Conservation (phyloP, 2,329 filamentous ascomycete species). For the Penicillium sumatraense region DNA sequence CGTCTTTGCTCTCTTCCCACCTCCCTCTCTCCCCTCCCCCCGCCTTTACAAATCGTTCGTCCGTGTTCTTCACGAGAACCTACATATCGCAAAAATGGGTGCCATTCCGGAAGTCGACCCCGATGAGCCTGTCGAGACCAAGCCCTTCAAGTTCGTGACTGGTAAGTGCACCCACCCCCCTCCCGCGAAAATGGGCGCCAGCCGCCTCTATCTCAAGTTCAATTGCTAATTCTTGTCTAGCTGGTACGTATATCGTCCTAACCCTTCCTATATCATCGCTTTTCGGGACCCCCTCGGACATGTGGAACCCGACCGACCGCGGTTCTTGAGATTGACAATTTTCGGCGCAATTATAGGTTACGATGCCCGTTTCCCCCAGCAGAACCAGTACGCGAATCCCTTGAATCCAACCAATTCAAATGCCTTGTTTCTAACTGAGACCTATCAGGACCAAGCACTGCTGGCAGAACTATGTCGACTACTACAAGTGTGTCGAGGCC, state of each 20-base stretch:
- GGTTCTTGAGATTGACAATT: constrained; percentile 34
- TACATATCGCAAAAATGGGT: constrained; percentile 72
- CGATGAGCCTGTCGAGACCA: constrained; percentile 84
- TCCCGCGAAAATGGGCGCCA: constrained; percentile 25
- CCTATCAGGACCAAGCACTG: constrained; percentile 82
- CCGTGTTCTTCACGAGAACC: constrained; percentile 24
- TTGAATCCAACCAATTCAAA: background rate
- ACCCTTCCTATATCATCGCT: constrained; percentile 14
- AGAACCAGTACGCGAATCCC: constrained; percentile 64
- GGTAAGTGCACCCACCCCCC: constrained; percentile 63
- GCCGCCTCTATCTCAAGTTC: constrained; percentile 33
- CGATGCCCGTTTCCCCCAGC: constrained; percentile 98
- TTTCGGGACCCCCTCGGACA: constrained; percentile 13
- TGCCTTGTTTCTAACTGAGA: constrained; percentile 16
- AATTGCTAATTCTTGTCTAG: constrained; percentile 51
- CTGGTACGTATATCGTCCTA: constrained; percentile 49
- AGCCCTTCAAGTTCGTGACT: constrained; percentile 99
- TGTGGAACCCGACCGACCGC: constrained; percentile 18
- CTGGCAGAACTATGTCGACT: constrained; percentile 99
- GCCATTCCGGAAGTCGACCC: constrained; percentile 66
- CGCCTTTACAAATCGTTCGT: constrained; percentile 21
- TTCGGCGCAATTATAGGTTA: constrained; percentile 69
- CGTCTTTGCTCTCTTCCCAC: constrained; percentile 30
- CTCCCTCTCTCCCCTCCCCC: constrained; percentile 27
- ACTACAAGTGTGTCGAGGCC: constrained; percentile 98